Conservation (phyloP, 306 rosid genomes). For the Ceratonia siliqua region DNA sequence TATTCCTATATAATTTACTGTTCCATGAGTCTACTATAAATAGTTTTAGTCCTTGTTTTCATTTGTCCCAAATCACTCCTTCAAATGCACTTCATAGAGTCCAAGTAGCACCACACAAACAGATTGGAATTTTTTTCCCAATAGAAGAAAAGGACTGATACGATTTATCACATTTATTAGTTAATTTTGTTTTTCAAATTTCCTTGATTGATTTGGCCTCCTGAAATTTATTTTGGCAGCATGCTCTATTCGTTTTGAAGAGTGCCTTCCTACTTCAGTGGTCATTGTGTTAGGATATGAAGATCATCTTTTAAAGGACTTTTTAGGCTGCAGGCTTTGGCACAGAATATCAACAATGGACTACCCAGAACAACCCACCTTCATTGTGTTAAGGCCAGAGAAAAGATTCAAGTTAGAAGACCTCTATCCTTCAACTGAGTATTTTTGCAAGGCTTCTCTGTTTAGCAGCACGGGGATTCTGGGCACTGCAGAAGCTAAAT, state of each 20-base stretch:
- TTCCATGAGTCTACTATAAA: neutral
- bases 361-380: constrained; percentile 83
- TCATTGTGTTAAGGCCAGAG: constrained; percentile 75
- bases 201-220: constrained; percentile 22
- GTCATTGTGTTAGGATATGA: constrained; percentile 66
- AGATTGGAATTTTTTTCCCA: neutral
- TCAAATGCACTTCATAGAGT: neutral
- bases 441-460: constrained; percentile 82
- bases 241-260: constrained; percentile 69
- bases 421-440: constrained; percentile 77
- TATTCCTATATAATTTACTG: neutral
- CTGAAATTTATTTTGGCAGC: constrained; percentile 47
- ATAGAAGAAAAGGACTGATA: neutral
- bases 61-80: neutral
- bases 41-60: constrained; percentile 9
- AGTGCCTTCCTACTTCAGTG: constrained; percentile 72
- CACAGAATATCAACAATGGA: constrained; percentile 54
- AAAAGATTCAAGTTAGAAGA: constrained; percentile 65
- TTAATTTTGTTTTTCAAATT: constrained; percentile 6
- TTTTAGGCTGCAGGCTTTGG: constrained; percentile 87
- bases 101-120: neutral
- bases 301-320: constrained; percentile 55
- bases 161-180: neutral
- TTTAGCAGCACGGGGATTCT: constrained; percentile 68
- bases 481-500: constrained; percentile 82